phyloP scores from a whole-genome alignment of 1,139 yeast genomes.

The Citeromyces hawaiiensis region DNA sequence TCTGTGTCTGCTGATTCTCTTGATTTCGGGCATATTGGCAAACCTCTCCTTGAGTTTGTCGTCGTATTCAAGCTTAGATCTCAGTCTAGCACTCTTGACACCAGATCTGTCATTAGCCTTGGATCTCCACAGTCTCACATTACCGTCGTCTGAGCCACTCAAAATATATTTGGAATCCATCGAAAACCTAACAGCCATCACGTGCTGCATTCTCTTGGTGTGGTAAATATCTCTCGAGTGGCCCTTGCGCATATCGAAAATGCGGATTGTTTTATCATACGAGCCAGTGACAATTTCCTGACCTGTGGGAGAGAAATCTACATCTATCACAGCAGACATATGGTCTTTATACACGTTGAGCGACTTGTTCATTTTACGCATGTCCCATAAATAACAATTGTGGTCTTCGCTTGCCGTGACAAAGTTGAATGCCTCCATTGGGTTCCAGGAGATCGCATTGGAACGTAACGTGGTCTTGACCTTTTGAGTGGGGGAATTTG shows the following conservation, averaged over 20 bases:
- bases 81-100: slow-evolving; percentile 68
- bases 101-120: slow-evolving; percentile 75
- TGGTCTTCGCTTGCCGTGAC: slow-evolving; percentile 94
- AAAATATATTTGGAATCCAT: slow-evolving; percentile 82
- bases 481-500: slow-evolving; percentile 89
- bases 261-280: slow-evolving; percentile 84
- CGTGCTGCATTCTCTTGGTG: slow-evolving; percentile 95
- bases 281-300: slow-evolving; percentile 93
- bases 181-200: slow-evolving; percentile 70
- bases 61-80: slow-evolving; percentile 80
- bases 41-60: slow-evolving; percentile 83
- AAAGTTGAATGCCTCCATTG: slow-evolving; percentile 92
- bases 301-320: slow-evolving; percentile 95
- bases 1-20: slow-evolving; percentile 81
- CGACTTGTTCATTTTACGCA: slow-evolving; percentile 78
- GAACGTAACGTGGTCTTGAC: slow-evolving; percentile 74
- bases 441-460: slow-evolving; percentile 89
- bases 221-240: slow-evolving; percentile 93
- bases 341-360: slow-evolving; percentile 87
- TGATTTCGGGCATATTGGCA: slow-evolving; percentile 93
- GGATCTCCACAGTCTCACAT: slow-evolving; percentile 86
- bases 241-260: slow-evolving; percentile 65
- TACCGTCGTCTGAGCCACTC: slow-evolving; percentile 94
- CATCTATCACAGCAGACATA: slow-evolving; percentile 89
- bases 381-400: slow-evolving; percentile 88